These are phyloP conservation scores for Globisporangium camurandrum DNA, from an alignment of 352 stramenopile genomes.

Conservation along the genomic window DNA sequence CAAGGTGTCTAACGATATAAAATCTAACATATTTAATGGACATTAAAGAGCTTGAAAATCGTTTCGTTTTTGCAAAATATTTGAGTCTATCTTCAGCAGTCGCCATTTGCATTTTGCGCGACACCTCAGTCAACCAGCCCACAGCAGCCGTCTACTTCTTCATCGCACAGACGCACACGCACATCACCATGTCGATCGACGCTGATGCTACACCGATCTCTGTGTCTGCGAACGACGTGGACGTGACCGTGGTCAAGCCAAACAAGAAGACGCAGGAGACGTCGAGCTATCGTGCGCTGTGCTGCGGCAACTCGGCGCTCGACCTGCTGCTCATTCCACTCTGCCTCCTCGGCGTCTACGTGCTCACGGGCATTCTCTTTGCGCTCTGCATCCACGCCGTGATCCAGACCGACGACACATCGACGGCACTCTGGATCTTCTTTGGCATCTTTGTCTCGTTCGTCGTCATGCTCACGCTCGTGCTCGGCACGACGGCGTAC, in stretches of 20 bases:
- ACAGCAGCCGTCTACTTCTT: too few species aligned
- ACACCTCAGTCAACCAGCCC: too few species aligned
- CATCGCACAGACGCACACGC: neutral
- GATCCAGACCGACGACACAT: slow-evolving; percentile 70
- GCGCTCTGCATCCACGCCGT: slow-evolving; percentile 62
- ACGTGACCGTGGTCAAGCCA: slow-evolving; percentile 44
- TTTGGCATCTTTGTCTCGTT: slow-evolving; percentile 67
- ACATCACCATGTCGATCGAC: slow-evolving; percentile 6
- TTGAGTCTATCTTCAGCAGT: too few species aligned
- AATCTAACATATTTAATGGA: too few species aligned
- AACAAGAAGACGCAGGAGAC: slow-evolving; percentile 24
- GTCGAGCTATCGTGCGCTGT: slow-evolving; percentile 38
- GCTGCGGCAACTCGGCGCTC: slow-evolving; percentile 65
- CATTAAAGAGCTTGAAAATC: too few species aligned
- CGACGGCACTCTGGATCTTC: slow-evolving; percentile 75
- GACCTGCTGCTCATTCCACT: slow-evolving; percentile 70
- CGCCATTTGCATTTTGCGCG: too few species aligned
- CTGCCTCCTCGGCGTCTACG: slow-evolving; percentile 49
- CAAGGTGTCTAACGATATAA: too few species aligned
- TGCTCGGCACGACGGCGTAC: slow-evolving; percentile 56
- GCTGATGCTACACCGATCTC: slow-evolving; percentile 10
- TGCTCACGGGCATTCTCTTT: slow-evolving; percentile 58
- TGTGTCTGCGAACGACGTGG: slow-evolving; percentile 26
- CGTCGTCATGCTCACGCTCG: slow-evolving; percentile 48
- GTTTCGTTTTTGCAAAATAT: too few species aligned